Evolutionary conservation across 2,329 filamentous ascomycete genomes (phyloP).

Genomic region (Talaromyces atroroseus): DNA sequence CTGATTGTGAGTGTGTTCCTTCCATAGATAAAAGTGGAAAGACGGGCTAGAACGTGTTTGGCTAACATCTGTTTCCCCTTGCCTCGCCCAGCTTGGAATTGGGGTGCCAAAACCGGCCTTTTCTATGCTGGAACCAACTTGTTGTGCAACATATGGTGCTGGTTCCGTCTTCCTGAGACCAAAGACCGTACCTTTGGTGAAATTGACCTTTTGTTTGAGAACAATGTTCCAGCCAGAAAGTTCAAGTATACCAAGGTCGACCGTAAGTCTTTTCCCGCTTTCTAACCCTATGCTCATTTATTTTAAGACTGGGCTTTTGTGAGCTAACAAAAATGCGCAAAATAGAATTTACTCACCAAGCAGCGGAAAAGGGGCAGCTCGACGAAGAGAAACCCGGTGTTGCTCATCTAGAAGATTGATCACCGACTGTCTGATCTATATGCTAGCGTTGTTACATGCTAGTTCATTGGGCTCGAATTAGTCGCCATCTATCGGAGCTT

Average conservation of each 20-base stretch:
- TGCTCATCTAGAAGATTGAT: constrained; percentile 4
- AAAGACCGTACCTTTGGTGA: constrained; percentile 76
- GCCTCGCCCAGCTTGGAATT: constrained; percentile 61
- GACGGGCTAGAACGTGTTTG: background rate
- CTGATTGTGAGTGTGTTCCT: constrained; percentile 49
- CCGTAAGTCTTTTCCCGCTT: background rate
- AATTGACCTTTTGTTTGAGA: constrained; percentile 78
- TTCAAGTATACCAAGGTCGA: constrained; percentile 58
- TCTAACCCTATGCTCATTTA: background rate
- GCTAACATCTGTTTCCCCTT: background rate
- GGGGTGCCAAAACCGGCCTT: constrained; percentile 80
- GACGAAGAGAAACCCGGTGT: constrained; percentile 1
- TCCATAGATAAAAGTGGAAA: background rate
- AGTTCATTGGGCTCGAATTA: no score
- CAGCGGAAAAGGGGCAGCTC: background rate
- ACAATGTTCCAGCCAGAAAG: constrained; percentile 63
- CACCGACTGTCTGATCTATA: background rate
- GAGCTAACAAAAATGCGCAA: background rate
- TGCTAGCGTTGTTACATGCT: background rate
- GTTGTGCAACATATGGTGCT: constrained; percentile 73
- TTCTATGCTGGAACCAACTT: constrained; percentile 82
- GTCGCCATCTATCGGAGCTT: no score
- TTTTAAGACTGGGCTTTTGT: background rate
- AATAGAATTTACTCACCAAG: constrained; percentile 10
- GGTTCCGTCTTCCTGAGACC: constrained; percentile 75